Percentiles rank a stretch among this genome's conserved stretches.
phyloP scores from a whole-genome alignment of 1,284 basidiomycete genomes.

The Sanghuangporus sanghuang region DNA sequence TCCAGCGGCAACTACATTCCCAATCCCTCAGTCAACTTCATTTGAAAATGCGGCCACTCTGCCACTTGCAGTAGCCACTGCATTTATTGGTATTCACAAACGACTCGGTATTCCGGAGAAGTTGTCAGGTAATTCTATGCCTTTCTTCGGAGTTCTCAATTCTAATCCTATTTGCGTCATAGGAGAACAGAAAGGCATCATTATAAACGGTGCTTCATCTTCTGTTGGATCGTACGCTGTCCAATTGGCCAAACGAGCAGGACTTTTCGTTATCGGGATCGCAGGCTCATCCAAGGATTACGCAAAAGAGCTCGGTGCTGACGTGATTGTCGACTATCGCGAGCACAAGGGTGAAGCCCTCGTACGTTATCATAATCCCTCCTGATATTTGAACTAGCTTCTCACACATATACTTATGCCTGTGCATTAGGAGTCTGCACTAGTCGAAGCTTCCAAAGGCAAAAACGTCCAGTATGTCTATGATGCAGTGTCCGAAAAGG shows the following conservation, averaged over 20 bases:
- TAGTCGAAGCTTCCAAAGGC: background rate
- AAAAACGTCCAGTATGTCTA: background rate
- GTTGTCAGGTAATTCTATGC: background rate
- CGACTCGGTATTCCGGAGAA: constrained; percentile 18
- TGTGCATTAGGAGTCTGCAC: background rate
- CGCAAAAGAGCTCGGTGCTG: constrained; percentile 23
- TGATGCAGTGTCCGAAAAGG: constrained; percentile 6
- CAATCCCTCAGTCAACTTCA: constrained; percentile 11
- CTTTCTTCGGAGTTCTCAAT: background rate
- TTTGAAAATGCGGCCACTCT: constrained; percentile 30
- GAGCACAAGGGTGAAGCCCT: constrained; percentile 17
- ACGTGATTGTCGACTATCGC: constrained; percentile 28
- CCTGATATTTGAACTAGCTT: too few species aligned
- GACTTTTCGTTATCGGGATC: constrained; percentile 26
- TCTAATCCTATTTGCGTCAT: background rate
- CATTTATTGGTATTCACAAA: constrained; percentile 27
- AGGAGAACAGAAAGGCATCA: constrained; percentile 19
- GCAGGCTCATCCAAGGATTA: constrained; percentile 23
- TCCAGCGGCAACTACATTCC: constrained; percentile 8
- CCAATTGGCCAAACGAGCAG: constrained; percentile 29
- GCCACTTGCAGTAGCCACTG: constrained; percentile 29
- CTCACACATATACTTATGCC: background rate
- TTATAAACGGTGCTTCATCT: constrained; percentile 30
- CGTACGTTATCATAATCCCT: background rate
- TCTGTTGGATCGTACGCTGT: constrained; percentile 30